Evolutionary conservation across 768 basidiomycete genomes (phyloP).

Genomic region (Boletus vinaceobasis): DNA sequence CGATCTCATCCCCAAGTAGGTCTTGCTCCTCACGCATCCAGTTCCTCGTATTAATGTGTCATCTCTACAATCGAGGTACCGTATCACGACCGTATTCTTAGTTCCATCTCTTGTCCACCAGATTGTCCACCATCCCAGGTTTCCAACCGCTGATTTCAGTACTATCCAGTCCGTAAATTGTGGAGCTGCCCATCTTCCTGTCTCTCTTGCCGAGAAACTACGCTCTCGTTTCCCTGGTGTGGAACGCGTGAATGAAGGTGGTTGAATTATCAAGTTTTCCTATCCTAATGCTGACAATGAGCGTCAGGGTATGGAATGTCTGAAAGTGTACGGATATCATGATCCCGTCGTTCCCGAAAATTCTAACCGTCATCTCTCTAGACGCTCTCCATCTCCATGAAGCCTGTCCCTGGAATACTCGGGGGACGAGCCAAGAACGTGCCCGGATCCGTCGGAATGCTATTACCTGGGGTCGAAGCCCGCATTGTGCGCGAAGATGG

Average conservation of each 20-base stretch:
- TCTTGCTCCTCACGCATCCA: neutral
- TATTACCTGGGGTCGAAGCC: constrained; percentile 62
- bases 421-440: constrained; percentile 40
- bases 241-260: constrained; percentile 45
- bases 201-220: constrained; percentile 45
- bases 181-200: constrained; percentile 70
- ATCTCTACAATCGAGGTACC: constrained; percentile 41
- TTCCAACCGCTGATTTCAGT: constrained; percentile 50
- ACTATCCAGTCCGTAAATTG: constrained; percentile 41
- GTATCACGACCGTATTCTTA: constrained; percentile 45
- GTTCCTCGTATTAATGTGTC: neutral
- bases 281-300: constrained; percentile 2
- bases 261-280: constrained; percentile 3
- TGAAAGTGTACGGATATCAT: constrained; percentile 48
- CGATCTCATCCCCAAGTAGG: constrained; percentile 56
- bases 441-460: constrained; percentile 50
- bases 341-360: neutral
- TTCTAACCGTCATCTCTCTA: constrained; percentile 22
- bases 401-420: constrained; percentile 45
- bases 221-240: constrained; percentile 35
- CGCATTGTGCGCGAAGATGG: constrained; percentile 61
- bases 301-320: constrained; percentile 67
- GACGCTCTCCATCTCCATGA: constrained; percentile 52
- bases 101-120: constrained; percentile 68
- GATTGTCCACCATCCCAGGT: constrained; percentile 50